Conservation (phyloP, 208 protist species). For the Wallacemonas rigidus region DNA sequence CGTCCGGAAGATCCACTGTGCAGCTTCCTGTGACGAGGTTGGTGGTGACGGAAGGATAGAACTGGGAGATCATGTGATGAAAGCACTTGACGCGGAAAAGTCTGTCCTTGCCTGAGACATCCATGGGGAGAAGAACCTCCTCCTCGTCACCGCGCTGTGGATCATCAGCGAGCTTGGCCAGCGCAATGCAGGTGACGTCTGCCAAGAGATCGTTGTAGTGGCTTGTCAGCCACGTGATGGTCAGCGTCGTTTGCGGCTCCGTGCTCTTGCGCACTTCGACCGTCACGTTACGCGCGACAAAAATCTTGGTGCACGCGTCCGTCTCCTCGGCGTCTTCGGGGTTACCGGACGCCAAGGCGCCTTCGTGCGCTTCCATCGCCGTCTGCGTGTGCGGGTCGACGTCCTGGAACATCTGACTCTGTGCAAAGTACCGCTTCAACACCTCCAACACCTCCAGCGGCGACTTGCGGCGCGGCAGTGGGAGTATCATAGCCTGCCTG, state of each 20-base stretch:
- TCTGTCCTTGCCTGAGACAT: constrained; percentile 77
- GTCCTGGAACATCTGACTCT: constrained; percentile 82
- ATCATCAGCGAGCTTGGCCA: constrained; percentile 77
- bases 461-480: constrained; percentile 75
- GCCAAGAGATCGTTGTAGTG: constrained; percentile 90
- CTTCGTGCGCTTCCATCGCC: constrained; percentile 27
- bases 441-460: constrained; percentile 77
- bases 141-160: constrained; percentile 41
- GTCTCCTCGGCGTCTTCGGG: constrained; percentile 16
- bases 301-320: constrained; percentile 36
- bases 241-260: constrained; percentile 83
- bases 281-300: constrained; percentile 67
- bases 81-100: constrained; percentile 92
- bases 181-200: constrained; percentile 87
- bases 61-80: constrained; percentile 92
- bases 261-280: constrained; percentile 75
- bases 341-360: constrained; percentile 17
- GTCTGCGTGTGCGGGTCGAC: constrained; percentile 35
- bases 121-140: constrained; percentile 69
- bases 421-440: constrained; percentile 84
- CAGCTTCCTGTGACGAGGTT: constrained; percentile 79
- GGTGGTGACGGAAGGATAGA: constrained; percentile 76
- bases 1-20: constrained; percentile 65
- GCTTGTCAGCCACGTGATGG: constrained; percentile 79
- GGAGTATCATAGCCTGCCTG: constrained; percentile 85